phyloP scores from a whole-genome alignment of 2,329 filamentous ascomycete genomes.

The Mycosphaerelloides madeirae region DNA sequence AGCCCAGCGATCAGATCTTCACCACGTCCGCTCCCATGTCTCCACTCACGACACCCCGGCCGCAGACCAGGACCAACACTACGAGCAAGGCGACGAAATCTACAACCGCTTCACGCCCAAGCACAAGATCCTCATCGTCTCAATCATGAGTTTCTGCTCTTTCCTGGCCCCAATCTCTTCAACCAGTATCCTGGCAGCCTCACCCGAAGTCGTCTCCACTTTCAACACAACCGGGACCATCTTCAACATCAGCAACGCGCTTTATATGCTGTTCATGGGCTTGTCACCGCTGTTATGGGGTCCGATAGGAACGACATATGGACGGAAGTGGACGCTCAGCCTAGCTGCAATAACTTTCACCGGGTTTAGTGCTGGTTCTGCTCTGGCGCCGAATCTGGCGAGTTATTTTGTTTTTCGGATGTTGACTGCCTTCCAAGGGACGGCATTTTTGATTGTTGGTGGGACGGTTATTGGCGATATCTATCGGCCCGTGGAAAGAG shows the following conservation, averaged over 20 bases:
- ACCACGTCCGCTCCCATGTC: conserved; percentile 26
- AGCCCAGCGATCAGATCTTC: conserved; percentile 19
- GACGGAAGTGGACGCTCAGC: conserved; percentile 49
- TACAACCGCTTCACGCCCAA: conserved; percentile 60
- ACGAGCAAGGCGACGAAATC: conserved; percentile 47
- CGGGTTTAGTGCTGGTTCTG: conserved; percentile 65
- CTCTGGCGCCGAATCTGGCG: conserved; percentile 64
- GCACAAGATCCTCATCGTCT: conserved; percentile 64
- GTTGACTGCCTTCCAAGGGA: conserved; percentile 67
- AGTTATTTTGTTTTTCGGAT: conserved; percentile 71
- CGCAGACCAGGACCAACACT: conserved; percentile 24
- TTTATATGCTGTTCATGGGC: conserved; percentile 73
- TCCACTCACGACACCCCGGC: conserved; percentile 29
- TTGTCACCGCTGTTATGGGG: conserved; percentile 66
- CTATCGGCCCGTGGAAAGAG: conserved; percentile 57
- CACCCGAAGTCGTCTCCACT: conserved; percentile 62
- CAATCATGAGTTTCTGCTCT: conserved; percentile 66
- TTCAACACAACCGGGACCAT: conserved; percentile 58
- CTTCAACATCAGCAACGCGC: conserved; percentile 68
- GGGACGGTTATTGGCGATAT: conserved; percentile 61
- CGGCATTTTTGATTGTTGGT: conserved; percentile 66
- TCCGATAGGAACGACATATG: conserved; percentile 54
- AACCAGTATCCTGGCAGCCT: conserved; percentile 67
- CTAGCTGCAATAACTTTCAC: conserved; percentile 61
- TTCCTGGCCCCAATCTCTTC: conserved; percentile 72